Base-by-base conservation (phyloP, 768 basidiomycete species). In the Naganishia vaughanmartiniae region DNA sequence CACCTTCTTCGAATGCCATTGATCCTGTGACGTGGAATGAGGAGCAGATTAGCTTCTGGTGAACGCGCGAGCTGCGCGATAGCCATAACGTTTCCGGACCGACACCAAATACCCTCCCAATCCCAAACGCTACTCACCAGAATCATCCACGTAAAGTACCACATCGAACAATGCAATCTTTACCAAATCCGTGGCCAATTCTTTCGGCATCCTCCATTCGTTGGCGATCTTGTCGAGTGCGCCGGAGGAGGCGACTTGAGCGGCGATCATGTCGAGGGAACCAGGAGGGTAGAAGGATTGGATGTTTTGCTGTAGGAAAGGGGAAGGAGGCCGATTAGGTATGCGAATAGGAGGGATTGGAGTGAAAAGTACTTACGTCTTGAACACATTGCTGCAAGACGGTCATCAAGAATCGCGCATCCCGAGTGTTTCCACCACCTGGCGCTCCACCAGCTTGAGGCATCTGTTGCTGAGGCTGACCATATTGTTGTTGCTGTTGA, bases 221-320 rank as follows among this genome's bases (percentile, higher is more conserved):
- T 73, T 31, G 26, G 80, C 80, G 66, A 84, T 76, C 70, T 73
- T 74, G 17, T 75, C 70, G 15, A 84, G 72, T 0, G 80, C 80
- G 39, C 82, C 82, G 4, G 77, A 78, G 15, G 69, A 66, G 0
- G 81, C 81, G 66, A 84, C 80, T 57, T 75, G 74, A 54, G 78
- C 74, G 0, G 83, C 83, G 73, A 84, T 81, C n/a, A 73, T 75
- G 54, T 81, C 79, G 54, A 84, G 78, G 4, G 58, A 31, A 0
- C 73, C 74, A 0, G 82, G 81, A n/a, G 82, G 82, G 76, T 81
- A 84, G 77, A 84, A 84, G 3, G 81, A 75, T 36, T 74, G 72
- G 65, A 84, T 71, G 46, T 81, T 80, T 81, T 83, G 82, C 76
- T 82, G 63, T 7, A 46, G 54, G 46, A 30, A 21, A 24, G 54